These are phyloP conservation scores for Xylaria sp. DNA, from an alignment of 495 filamentous ascomycete genomes.

Conservation along the genomic window DNA sequence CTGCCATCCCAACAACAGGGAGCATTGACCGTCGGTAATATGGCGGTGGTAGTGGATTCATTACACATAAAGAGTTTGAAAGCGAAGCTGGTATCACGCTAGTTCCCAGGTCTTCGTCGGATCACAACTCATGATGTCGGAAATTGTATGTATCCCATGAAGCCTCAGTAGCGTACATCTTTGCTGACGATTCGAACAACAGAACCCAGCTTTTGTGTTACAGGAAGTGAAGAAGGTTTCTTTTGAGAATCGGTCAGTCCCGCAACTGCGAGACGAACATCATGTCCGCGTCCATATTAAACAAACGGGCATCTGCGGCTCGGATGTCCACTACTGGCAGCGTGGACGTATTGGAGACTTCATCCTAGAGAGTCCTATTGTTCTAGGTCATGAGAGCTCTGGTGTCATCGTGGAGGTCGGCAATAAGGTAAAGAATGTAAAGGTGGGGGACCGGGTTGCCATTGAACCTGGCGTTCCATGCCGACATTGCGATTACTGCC, in stretches of 20 bases:
- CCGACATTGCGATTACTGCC: constrained; percentile 61
- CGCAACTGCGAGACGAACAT: constrained; percentile 40
- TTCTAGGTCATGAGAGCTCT: constrained; percentile 81
- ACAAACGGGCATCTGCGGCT: constrained; percentile 48
- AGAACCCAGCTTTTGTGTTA: constrained; percentile 53
- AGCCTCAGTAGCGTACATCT: constrained; percentile 16
- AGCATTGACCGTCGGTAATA: neutral
- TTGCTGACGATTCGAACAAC: neutral
- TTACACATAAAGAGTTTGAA: constrained; percentile 12
- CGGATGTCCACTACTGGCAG: constrained; percentile 46
- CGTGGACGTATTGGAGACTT: constrained; percentile 47
- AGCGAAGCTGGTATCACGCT: neutral
- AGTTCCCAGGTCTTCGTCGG: neutral
- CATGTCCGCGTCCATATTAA: constrained; percentile 47
- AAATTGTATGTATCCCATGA: constrained; percentile 21
- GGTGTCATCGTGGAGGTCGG: constrained; percentile 73
- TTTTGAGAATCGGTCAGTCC: constrained; percentile 46
- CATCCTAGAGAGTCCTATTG: constrained; percentile 41
- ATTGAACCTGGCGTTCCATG: constrained; percentile 63
- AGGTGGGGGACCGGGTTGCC: constrained; percentile 67
- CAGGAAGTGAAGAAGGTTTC: constrained; percentile 43
- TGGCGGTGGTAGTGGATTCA: neutral
- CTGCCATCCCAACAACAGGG: neutral
- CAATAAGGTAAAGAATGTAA: constrained; percentile 67
- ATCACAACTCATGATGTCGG: constrained; percentile 19